These are phyloP conservation scores for Suillus clintonianus DNA, from an alignment of 768 basidiomycete genomes.

Conservation along the genomic window DNA sequence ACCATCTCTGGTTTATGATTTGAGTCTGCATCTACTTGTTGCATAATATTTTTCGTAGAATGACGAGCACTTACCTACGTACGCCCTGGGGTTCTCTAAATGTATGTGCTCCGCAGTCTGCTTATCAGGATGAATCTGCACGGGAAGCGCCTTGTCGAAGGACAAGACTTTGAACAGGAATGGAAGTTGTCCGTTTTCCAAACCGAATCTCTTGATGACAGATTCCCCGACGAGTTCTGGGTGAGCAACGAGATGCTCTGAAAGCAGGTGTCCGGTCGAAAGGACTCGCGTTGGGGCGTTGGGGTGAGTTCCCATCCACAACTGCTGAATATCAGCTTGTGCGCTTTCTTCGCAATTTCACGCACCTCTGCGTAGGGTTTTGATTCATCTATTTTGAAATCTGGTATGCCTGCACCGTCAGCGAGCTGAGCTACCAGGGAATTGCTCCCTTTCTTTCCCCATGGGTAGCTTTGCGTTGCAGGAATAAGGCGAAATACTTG, in stretches of 20 bases:
- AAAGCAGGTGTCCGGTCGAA: slow-evolving; percentile 25
- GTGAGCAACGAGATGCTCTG: slow-evolving; percentile 36
- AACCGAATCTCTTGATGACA: slow-evolving; percentile 23
- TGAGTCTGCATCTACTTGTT: slow-evolving; percentile 37
- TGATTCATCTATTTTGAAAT: slow-evolving; percentile 41
- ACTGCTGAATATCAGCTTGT: slow-evolving; percentile 27
- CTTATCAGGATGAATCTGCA: slow-evolving; percentile 62
- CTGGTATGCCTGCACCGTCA: slow-evolving; percentile 22
- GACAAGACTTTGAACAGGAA: slow-evolving; percentile 61
- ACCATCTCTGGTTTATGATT: slow-evolving; percentile 68
- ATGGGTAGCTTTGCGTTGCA: slow-evolving; percentile 47
- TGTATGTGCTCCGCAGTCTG: slow-evolving; percentile 44
- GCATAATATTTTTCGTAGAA: too few relatives aligned
- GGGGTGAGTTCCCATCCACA: slow-evolving; percentile 67
- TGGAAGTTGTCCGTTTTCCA: slow-evolving; percentile 39
- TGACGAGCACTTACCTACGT: background rate
- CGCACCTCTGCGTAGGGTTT: slow-evolving; percentile 59
- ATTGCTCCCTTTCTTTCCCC: slow-evolving; percentile 51
- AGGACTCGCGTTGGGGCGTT: slow-evolving; percentile 42
- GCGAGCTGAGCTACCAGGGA: slow-evolving; percentile 53
- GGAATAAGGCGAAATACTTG: slow-evolving; percentile 25
- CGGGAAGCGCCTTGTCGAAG: slow-evolving; percentile 54
- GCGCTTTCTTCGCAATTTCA: background rate
- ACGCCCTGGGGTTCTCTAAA: slow-evolving; percentile 39
- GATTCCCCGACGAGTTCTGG: slow-evolving; percentile 40